A percentile compares a stretch with the other conserved stretches of the same genome.
These are phyloP conservation scores for Pythium phragmiticola DNA, from an alignment of 352 stramenopile genomes.

Conservation along the genomic window DNA sequence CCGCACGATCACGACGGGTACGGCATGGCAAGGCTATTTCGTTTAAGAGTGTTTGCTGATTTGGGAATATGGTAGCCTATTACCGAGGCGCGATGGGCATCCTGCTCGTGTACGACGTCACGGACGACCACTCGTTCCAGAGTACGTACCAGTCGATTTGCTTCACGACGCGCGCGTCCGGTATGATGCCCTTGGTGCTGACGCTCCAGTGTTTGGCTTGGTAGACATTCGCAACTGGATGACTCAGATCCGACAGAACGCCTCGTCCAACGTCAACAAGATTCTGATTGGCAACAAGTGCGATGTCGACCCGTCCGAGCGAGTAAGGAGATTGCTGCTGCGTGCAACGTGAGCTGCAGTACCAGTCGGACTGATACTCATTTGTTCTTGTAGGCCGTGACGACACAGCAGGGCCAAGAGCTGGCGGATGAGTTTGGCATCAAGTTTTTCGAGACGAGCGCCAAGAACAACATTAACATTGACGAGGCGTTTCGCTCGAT, in stretches of 20 bases:
- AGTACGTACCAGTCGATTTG: slow-evolving; percentile 42
- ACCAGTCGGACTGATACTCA: neutral
- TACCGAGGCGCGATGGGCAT: slow-evolving; percentile 92
- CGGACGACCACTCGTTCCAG: slow-evolving; percentile 90
- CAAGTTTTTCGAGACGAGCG: slow-evolving; percentile 94
- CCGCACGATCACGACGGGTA: slow-evolving; percentile 84
- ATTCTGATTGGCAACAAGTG: slow-evolving; percentile 99
- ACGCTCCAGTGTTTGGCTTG: neutral
- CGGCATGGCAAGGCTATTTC: neutral
- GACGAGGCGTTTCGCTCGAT: slow-evolving; percentile 88
- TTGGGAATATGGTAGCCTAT: slow-evolving; percentile 62
- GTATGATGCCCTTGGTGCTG: too few relatives aligned
- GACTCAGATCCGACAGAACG: slow-evolving; percentile 95
- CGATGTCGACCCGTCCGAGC: slow-evolving; percentile 95
- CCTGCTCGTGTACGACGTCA: slow-evolving; percentile 92
- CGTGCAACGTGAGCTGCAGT: neutral
- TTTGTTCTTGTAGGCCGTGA: slow-evolving; percentile 69
- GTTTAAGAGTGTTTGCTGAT: neutral
- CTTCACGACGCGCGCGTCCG: neutral
- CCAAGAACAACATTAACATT: slow-evolving; percentile 94
- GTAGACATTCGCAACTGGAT: slow-evolving; percentile 90
- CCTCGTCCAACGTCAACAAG: slow-evolving; percentile 99
- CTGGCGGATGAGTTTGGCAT: slow-evolving; percentile 93
- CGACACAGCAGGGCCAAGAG: slow-evolving; percentile 90
- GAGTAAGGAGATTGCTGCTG: slow-evolving; percentile 57